Evolutionary conservation across 2,329 filamentous ascomycete species (phyloP), one percentile per base, ranked within the genome.

Genomic region (Fusarium nodosum): DNA sequence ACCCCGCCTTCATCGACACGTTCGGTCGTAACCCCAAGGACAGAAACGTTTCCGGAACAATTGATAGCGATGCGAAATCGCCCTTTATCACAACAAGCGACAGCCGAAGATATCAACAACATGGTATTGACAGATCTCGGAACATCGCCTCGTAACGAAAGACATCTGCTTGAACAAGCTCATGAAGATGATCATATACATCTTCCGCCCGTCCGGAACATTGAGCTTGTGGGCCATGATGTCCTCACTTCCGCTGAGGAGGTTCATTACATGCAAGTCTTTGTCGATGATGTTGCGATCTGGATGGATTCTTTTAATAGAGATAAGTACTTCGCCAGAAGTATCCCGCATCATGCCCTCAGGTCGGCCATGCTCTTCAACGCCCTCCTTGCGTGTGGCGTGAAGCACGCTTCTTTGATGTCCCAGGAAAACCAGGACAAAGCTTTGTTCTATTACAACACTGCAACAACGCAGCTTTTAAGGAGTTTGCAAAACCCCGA

Each of bases 301-400:
- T 97, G 95, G 93, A 97, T 98, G 93, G 95, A 97, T 79, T 93
- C 90, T 42, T 89, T 97, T 83, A 93, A 97, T 80, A 86, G 89
- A 34, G 86, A 90, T 69, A 95, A 95, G 80, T 92, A 97, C 82
- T 97, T 97, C 78, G 93, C 93, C 26, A 87, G 91, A 48, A 83
- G 93, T 20, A 84, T 97, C n/a, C 94, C 95, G 0, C 94, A 93
- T 73, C 88, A 95, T 73, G 90, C 94, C 1, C 83, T 97, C 26
- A 87, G 89, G 56, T 93, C 96, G 61, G 91, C 93, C 0, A 94
- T 97, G 91, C 86, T 98, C 15, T 86, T 97, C 33, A 94, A 97
- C 75, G 93, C 95, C 0, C 91, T 97, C 66, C 82, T 97, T 33
- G 94, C 95, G 8, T 97, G 95, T 77, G 95, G 94, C 26, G 93